Conservation (phyloP, 169 alveolate genomes). For the Theileria annulata region DNA sequence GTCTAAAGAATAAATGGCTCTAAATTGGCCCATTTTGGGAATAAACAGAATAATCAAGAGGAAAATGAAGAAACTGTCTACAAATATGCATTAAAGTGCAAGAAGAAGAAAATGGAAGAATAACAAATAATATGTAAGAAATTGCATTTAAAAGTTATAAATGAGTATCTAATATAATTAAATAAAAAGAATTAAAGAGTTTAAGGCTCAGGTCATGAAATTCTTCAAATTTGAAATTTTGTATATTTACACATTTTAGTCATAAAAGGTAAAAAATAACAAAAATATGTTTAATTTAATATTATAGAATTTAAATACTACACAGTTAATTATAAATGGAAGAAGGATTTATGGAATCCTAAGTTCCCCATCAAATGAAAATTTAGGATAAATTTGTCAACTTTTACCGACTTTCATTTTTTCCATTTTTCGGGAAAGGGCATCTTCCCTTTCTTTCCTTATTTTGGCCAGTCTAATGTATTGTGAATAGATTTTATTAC, state of each 20-base stretch:
- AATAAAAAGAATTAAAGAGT: no score
- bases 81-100: neutral
- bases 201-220: neutral
- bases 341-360: neutral
- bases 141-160: no score
- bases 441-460: constrained; percentile 61
- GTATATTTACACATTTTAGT: neutral
- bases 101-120: neutral
- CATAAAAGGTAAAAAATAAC: neutral
- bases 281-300: no score
- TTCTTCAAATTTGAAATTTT: neutral
- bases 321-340: neutral
- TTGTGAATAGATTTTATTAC: constrained; percentile 3
- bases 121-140: neutral
- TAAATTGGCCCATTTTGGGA: neutral
- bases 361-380: neutral
- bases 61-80: constrained; percentile 12
- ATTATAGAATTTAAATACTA: neutral
- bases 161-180: no score
- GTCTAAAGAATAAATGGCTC: neutral
- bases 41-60: neutral
- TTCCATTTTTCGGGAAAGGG: constrained; percentile 57
- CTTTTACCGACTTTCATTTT: constrained; percentile 28
- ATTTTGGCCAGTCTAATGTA: constrained; percentile 59
- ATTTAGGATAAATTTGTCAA: neutral